Evolutionary conservation across 495 filamentous ascomycete species (phyloP).

Genomic region (Xylaria sp.): DNA sequence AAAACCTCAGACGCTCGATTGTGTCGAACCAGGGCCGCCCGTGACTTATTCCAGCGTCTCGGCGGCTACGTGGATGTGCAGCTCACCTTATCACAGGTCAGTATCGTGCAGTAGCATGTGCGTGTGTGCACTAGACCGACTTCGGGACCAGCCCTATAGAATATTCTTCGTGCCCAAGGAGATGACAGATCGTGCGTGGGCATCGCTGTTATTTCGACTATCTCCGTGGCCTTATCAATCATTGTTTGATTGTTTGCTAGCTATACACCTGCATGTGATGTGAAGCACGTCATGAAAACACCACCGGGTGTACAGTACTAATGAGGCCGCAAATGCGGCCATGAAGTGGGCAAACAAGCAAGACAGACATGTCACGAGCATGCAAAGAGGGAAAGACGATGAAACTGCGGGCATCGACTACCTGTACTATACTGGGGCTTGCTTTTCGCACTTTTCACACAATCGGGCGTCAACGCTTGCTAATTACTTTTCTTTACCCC

Average conservation of each 20-base stretch:
- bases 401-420: neutral
- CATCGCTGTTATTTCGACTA: slow-evolving; percentile 1
- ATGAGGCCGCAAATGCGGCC: slow-evolving; percentile 23
- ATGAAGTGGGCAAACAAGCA: slow-evolving; percentile 16
- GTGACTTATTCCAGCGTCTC: slow-evolving; percentile 13
- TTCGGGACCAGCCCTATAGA: slow-evolving; percentile 26
- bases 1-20: neutral
- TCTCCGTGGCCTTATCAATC: slow-evolving; percentile 10
- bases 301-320: slow-evolving; percentile 15
- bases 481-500: neutral
- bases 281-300: slow-evolving; percentile 23
- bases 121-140: slow-evolving; percentile 1
- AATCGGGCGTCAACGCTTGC: slow-evolving; percentile 20
- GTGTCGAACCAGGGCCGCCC: neutral
- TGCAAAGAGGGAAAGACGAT: neutral
- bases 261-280: slow-evolving; percentile 3
- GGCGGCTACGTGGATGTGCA: slow-evolving; percentile 25
- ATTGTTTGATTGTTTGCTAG: neutral
- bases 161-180: slow-evolving; percentile 21
- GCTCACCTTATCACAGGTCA: slow-evolving; percentile 15
- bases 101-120: slow-evolving; percentile 18
- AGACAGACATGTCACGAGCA: slow-evolving; percentile 18
- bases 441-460: neutral
- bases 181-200: neutral
- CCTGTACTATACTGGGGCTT: slow-evolving; percentile 4